Evolutionary conservation across 2,329 filamentous ascomycete species (phyloP).

Genomic region (Rutstroemia sp.): DNA sequence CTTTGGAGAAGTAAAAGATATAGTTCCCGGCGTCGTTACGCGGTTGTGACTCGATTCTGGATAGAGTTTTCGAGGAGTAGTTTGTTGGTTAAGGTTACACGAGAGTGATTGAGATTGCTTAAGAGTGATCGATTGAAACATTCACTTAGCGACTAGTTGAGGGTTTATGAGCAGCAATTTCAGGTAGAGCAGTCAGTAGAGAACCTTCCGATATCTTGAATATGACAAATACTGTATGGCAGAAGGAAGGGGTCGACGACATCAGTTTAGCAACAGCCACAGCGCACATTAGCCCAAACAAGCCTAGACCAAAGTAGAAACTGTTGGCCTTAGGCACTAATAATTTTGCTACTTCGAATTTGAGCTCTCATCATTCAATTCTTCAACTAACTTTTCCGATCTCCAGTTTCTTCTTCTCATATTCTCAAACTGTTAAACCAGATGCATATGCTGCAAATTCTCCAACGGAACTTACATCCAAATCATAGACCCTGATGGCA

Average conservation of each 20-base stretch:
- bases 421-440: neutral
- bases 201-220: neutral
- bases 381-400: neutral
- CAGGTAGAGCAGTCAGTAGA: too few relatives aligned
- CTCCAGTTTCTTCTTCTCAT: neutral
- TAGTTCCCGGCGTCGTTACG: too few relatives aligned
- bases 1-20: conserved; percentile 20
- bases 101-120: too few relatives aligned
- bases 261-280: too few relatives aligned
- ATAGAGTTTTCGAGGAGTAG: too few relatives aligned
- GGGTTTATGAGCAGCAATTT: too few relatives aligned
- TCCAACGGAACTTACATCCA: conserved; percentile 18
- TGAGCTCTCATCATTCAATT: neutral
- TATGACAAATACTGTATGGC: neutral
- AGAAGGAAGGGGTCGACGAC: too few relatives aligned
- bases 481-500: conserved; percentile 23
- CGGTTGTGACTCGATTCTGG: neutral
- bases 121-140: too few relatives aligned
- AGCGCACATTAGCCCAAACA: too few relatives aligned
- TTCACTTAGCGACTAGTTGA: too few relatives aligned
- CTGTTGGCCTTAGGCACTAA: neutral
- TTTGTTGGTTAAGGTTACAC: neutral
- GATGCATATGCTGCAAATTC: conserved; percentile 17
- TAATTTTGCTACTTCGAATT: neutral
- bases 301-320: too few relatives aligned